phyloP scores from a whole-genome alignment of 805 yeast genomes.

The Jamesozyma lodderae region DNA sequence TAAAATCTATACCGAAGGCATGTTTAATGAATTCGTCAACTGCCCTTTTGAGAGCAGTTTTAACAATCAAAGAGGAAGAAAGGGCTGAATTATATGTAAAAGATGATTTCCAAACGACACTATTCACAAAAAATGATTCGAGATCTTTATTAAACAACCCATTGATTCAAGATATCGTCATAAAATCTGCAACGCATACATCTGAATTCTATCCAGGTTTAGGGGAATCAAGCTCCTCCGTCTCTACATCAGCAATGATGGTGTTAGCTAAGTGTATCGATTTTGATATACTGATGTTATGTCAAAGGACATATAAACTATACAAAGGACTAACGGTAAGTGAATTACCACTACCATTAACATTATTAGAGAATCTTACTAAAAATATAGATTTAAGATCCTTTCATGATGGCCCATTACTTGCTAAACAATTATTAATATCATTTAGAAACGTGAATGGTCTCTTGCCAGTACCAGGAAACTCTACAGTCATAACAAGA shows the following conservation, averaged over 20 bases:
- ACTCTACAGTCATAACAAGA: conserved; percentile 12
- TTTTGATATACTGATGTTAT: conserved; percentile 39
- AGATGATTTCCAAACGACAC: conserved; percentile 30
- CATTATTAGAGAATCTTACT: conserved; percentile 26
- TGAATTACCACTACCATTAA: conserved; percentile 25
- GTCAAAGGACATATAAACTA: conserved; percentile 33
- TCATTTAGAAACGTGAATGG: conserved; percentile 29
- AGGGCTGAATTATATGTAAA: conserved; percentile 21
- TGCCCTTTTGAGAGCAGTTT: conserved; percentile 27
- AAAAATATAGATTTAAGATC: conserved; percentile 19
- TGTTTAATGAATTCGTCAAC: conserved; percentile 32
- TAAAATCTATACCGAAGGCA: conserved; percentile 25
- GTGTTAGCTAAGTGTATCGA: conserved; percentile 36
- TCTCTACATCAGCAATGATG: conserved; percentile 30
- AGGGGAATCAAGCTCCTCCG: conserved; percentile 24
- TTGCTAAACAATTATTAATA: conserved; percentile 24
- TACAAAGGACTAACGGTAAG: conserved; percentile 24
- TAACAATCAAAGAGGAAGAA: conserved; percentile 24
- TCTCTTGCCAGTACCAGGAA: conserved; percentile 19
- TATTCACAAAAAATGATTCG: conserved; percentile 41
- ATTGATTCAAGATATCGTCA: conserved; percentile 27
- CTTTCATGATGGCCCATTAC: conserved; percentile 26
- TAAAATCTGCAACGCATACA: conserved; percentile 28
- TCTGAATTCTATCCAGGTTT: conserved; percentile 23
- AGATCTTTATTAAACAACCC: conserved; percentile 37